Evolutionary conservation across 176 grass and related monocot species (phyloP), one percentile per base, ranked within the genome.

Genomic region (Aegilops bicornis): DNA sequence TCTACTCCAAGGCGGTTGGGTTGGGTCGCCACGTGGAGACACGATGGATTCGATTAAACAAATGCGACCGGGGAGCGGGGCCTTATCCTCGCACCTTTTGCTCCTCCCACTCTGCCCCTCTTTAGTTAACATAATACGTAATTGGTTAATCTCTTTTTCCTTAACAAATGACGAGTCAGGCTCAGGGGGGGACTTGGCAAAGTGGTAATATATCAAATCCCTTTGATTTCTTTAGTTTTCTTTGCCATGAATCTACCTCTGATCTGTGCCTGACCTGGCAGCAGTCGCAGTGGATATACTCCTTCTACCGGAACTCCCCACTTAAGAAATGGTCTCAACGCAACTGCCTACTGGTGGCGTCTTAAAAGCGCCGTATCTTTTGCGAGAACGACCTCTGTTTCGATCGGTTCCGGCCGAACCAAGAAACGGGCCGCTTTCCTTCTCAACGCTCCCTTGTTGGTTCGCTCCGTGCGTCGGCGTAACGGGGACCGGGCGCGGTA

Each of bases 11-110:
- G 47, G 36, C 64, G 74, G 77, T 86, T 39, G 70, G 74, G 77
- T 86, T 58, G 76, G 54, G 45, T 42, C 6, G 79, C 89, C 89
- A 96, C 89, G 94, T 96, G 89, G 91, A 88, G 64, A 84, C 94
- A 96, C 94, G 94, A 78, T 74, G 86, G 94, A 92, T 86, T 27
- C 6, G 43, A 93, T 64, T 89, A 91, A 91, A 91, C 14, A 87
- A 90, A 29, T 52, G 30, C 37, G 62, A 32, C 27, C 13, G 33
- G 12, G 37, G 74, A 6, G 54, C 54, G 54, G 33, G 64, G n/a
- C 33, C 67, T 89, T 91, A 88, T 85, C 77, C 61, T 64, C 14
- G 7, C 40, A 8, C 27, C 78, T 79, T 91, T 88, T 79, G 6
- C 66, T 39, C 37, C 58, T 9, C 70, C 78, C 89, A 74, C 79